A percentile compares a stretch with the other conserved stretches of the same genome.
Evolutionary conservation across 2,329 filamentous ascomycete genomes (phyloP).

Genomic region (Colletotrichum abscissum): DNA sequence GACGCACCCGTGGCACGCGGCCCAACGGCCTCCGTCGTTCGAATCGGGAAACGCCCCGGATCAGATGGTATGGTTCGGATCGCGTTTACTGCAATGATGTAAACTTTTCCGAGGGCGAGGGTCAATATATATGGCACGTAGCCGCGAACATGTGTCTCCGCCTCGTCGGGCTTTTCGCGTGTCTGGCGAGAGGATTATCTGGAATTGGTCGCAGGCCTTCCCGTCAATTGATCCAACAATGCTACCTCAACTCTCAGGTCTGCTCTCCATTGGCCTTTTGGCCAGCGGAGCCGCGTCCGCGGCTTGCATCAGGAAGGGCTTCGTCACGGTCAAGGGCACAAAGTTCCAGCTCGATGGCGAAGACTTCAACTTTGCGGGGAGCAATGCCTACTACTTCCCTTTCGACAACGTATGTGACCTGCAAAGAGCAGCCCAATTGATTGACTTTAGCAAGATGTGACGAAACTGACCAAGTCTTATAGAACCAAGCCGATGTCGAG

Average conservation of each 20-base stretch:
- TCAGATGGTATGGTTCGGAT: not conserved
- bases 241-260: slow-evolving; percentile 22
- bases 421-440: not conserved
- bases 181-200: not conserved
- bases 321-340: slow-evolving; percentile 60
- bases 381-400: slow-evolving; percentile 67
- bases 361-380: slow-evolving; percentile 67
- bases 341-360: slow-evolving; percentile 66
- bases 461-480: not conserved
- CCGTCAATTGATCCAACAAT: not conserved
- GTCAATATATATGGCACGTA: slow-evolving; percentile 23
- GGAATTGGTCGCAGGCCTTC: not conserved
- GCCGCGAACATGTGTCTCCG: not conserved
- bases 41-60: slow-evolving; percentile 8
- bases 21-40: slow-evolving; percentile 28
- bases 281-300: slow-evolving; percentile 28
- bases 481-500: slow-evolving; percentile 60
- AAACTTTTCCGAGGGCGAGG: not conserved
- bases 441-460: not conserved
- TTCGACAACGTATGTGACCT: slow-evolving; percentile 58
- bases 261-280: slow-evolving; percentile 34
- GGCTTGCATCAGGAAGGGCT: slow-evolving; percentile 47
- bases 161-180: too few relatives aligned
- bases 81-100: not conserved
- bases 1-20: slow-evolving; percentile 19